A percentile compares a stretch with the other conserved stretches of the same genome.
phyloP scores from a whole-genome alignment of 345 rosid genomes.

The Hypericum androsaemum region DNA sequence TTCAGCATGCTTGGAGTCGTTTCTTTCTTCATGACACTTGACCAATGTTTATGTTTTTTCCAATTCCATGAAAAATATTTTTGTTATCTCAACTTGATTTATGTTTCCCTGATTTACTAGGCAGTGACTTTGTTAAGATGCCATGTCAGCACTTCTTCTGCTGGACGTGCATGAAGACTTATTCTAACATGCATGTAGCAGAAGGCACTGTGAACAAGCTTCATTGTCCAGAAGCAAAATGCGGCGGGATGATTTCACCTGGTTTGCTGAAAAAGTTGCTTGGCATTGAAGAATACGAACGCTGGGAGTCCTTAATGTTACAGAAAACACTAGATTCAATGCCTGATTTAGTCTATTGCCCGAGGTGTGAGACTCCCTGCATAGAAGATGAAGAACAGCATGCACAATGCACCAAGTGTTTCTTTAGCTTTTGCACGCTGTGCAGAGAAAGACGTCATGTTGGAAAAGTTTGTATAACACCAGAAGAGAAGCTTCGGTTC shows the following conservation, averaged over 20 bases:
- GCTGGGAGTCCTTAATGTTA: constrained; percentile 70
- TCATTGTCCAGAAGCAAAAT: constrained; percentile 61
- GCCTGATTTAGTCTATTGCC: constrained; percentile 73
- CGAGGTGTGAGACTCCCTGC: constrained; percentile 79
- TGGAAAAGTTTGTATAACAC: constrained; percentile 48
- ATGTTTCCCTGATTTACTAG: constrained; percentile 24
- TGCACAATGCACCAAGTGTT: constrained; percentile 81
- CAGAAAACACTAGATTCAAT: constrained; percentile 74
- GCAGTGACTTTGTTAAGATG: constrained; percentile 54
- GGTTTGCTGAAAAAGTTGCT: constrained; percentile 53
- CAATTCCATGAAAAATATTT: too few relatives aligned
- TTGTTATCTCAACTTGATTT: neutral
- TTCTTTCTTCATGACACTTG: too few relatives aligned
- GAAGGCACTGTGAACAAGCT: constrained; percentile 77
- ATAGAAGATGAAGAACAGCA: constrained; percentile 79
- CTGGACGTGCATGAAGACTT: constrained; percentile 64
- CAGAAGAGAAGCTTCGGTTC: constrained; percentile 59
- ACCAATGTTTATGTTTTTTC: too few relatives aligned
- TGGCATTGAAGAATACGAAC: constrained; percentile 54
- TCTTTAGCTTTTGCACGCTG: constrained; percentile 72
- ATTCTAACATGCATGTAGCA: constrained; percentile 46
- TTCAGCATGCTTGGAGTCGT: too few relatives aligned
- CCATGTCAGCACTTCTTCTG: constrained; percentile 88
- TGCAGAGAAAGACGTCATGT: constrained; percentile 70
- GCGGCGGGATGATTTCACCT: constrained; percentile 64